Percentiles rank a stretch among this genome's conserved stretches.
Conservation (phyloP, 306 rosid species). For the Boehmeria nivea region DNA sequence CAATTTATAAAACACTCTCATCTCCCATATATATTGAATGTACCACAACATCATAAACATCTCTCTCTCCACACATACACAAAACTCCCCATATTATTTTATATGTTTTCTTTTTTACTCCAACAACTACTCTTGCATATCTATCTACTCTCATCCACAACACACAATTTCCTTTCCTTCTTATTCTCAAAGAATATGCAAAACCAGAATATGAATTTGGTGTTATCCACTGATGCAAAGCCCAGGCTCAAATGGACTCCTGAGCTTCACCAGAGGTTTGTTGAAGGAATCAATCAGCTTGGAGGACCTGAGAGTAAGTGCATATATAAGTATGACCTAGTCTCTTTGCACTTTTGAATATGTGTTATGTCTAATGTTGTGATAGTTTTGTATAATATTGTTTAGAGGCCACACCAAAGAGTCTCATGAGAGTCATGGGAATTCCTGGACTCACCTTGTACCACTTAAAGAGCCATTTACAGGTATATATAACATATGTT, state of each 20-base stretch:
- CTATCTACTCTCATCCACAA: slow-evolving; percentile 31
- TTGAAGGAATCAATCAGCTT: slow-evolving; percentile 74
- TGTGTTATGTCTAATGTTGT: slow-evolving; percentile 4
- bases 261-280: slow-evolving; percentile 84
- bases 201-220: slow-evolving; percentile 74
- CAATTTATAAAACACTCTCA: slow-evolving; percentile 46
- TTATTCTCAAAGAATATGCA: slow-evolving; percentile 38
- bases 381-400: slow-evolving; percentile 15
- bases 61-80: slow-evolving; percentile 8
- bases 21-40: too few species aligned
- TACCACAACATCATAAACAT: slow-evolving; percentile 24
- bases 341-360: not conserved
- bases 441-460: slow-evolving; percentile 87
- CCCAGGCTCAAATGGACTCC: slow-evolving; percentile 95
- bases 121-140: slow-evolving; percentile 17
- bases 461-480: slow-evolving; percentile 98
- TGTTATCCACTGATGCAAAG: slow-evolving; percentile 86
- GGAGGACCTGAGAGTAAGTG: slow-evolving; percentile 80
- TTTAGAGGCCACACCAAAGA: slow-evolving; percentile 96
- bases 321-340: not conserved
- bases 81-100: slow-evolving; percentile 16
- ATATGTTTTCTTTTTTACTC: slow-evolving; percentile 20
- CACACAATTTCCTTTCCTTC: slow-evolving; percentile 25
- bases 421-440: slow-evolving; percentile 83
- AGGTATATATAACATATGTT: slow-evolving; percentile 41